Percentiles rank a stretch among this genome's conserved stretches.
phyloP scores from a whole-genome alignment of 441 rosid species.

The Pelargonium fulgidum region DNA sequence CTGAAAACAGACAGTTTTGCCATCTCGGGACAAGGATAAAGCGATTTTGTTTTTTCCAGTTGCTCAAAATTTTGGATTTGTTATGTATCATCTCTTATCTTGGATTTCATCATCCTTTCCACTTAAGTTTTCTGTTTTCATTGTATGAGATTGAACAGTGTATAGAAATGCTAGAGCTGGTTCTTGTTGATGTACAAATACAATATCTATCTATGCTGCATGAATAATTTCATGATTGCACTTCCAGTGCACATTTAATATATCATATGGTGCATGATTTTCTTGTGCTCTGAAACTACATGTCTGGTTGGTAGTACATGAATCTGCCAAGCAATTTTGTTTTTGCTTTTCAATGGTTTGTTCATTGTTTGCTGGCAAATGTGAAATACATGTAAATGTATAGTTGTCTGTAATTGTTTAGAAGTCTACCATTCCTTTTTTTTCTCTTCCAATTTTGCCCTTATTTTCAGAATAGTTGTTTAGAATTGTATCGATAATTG shows the following conservation, averaged over 20 bases:
- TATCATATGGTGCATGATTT: no score
- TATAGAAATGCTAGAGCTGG: not conserved
- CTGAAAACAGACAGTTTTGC: slow-evolving; percentile 10
- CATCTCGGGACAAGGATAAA: slow-evolving; percentile 5
- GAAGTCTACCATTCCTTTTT: no score
- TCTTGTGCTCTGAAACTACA: not conserved
- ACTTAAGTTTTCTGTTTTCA: not conserved
- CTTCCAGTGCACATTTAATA: not conserved
- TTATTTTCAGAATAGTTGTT: no score
- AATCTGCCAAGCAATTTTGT: no score
- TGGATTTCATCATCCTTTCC: not conserved
- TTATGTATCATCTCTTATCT: not conserved
- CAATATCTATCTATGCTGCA: not conserved
- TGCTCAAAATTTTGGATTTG: not conserved
- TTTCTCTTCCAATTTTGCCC: no score
- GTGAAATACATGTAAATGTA: no score
- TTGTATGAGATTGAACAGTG: not conserved
- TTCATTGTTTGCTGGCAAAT: no score
- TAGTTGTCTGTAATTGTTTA: no score
- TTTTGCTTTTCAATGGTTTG: no score
- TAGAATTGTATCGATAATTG: no score
- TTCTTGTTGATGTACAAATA: slow-evolving; percentile 7
- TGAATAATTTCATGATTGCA: not conserved
- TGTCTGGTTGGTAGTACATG: no score
- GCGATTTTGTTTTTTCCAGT: not conserved